Evolutionary conservation across 805 yeast species (phyloP).

Genomic region (Wickerhamomyces ciferrii): DNA sequence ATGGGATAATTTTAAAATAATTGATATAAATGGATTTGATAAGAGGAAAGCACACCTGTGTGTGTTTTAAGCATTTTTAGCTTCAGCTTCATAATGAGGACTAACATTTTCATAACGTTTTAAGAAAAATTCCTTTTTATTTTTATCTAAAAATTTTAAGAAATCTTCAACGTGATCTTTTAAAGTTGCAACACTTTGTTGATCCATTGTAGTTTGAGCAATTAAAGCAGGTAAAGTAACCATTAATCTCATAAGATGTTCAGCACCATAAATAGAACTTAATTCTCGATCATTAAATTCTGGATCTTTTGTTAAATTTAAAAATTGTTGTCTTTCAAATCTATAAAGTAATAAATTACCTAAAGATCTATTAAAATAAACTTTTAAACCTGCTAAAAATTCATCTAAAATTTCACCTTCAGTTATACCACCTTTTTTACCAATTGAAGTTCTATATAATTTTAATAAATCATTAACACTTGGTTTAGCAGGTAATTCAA

Average conservation of each 20-base stretch:
- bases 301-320: constrained; percentile 37
- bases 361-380: constrained; percentile 70
- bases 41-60: too few species aligned
- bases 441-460: constrained; percentile 36
- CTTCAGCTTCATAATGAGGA: constrained; percentile 39
- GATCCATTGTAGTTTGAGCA: constrained; percentile 75
- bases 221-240: constrained; percentile 81
- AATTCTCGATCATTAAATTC: constrained; percentile 29
- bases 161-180: constrained; percentile 50
- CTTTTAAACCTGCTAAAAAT: constrained; percentile 60
- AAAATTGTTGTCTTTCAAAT: constrained; percentile 71
- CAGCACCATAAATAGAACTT: constrained; percentile 65
- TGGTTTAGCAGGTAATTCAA: constrained; percentile 55
- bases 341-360: constrained; percentile 68
- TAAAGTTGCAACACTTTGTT: constrained; percentile 55
- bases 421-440: constrained; percentile 21
- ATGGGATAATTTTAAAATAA: neutral
- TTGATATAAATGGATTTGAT: neutral
- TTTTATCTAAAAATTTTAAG: constrained; percentile 43
- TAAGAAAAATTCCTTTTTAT: constrained; percentile 31
- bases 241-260: constrained; percentile 74
- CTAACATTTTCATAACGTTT: constrained; percentile 45
- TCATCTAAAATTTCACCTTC: constrained; percentile 53
- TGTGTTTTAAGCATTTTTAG: constrained; percentile 16
- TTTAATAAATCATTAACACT: constrained; percentile 50